Base-by-base conservation (phyloP, 352 stramenopile genomes). In the Salisapilia sapeloensis region DNA sequence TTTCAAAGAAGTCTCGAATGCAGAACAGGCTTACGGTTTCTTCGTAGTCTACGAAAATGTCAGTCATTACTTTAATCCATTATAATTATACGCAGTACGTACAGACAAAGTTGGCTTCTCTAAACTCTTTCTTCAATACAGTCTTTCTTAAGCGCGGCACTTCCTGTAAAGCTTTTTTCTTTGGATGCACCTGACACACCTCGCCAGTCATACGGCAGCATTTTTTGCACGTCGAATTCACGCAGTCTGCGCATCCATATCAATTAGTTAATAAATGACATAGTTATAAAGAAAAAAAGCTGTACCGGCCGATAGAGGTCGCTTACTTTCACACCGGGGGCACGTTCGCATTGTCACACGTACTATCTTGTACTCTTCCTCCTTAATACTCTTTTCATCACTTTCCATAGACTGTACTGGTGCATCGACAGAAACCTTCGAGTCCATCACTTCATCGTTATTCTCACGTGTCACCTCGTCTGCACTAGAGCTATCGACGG, bases 11-110 rank as follows among this genome's bases (percentile, higher is more conserved):
- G 43, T 86, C 71, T 7, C 45, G 38, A 24, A 75, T 44, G 33
- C 66, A 82, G 36, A 86, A 86, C 23, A 86, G 50, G 24, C 64
- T 76, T 22, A 86, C 66, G 0, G 71, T 86, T 42, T 86, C 71
- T 13, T 60, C 58, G 24, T 83, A 83, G 35, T 83, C 71, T 86
- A 20, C 15, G 5, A 4, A 4, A 25, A 2, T 14, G 24, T 19
- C 27, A 24, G 14, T 45, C 24, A 42, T 24, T 14, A 27, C 10
- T 26, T 17, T 33, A 33, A 35, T 9, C 33, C 28, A 16, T 24
- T 14, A 34, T 28, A 10, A 7, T 14, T 35, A 9, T 15, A 3
- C 7, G 24, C 3, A 9, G 5, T 4, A 51, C 69, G 18, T 62
- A 85, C 70, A 85, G 24, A 59, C 35, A 24, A 85, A 60, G 48